These are phyloP conservation scores for Kluyveromyces nonfermentans DNA, from an alignment of 805 yeast species.

Conservation along the genomic window DNA sequence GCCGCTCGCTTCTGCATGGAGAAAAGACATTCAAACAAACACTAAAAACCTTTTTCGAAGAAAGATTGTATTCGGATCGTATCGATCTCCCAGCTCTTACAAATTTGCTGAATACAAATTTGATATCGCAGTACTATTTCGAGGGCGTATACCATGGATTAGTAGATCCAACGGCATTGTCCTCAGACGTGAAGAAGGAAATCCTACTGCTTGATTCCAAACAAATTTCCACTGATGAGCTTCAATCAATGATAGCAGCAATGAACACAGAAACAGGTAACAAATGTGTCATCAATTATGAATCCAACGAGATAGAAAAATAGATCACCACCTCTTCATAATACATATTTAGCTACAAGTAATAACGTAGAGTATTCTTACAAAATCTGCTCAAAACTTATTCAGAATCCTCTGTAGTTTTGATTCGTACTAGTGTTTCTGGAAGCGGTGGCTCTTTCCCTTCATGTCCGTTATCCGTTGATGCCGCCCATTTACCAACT, in stretches of 20 bases:
- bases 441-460: slow-evolving; percentile 42
- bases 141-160: slow-evolving; percentile 10
- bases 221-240: slow-evolving; percentile 18
- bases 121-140: slow-evolving; percentile 12
- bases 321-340: slow-evolving; percentile 9
- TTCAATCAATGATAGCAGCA: slow-evolving; percentile 30
- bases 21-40: slow-evolving; percentile 42
- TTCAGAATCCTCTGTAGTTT: slow-evolving; percentile 34
- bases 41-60: slow-evolving; percentile 28
- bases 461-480: slow-evolving; percentile 38
- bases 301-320: slow-evolving; percentile 27
- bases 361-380: neutral
- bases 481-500: slow-evolving; percentile 20
- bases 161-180: slow-evolving; percentile 8
- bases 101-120: slow-evolving; percentile 9
- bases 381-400: neutral
- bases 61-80: slow-evolving; percentile 22
- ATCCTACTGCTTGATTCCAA: slow-evolving; percentile 12
- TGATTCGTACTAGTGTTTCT: slow-evolving; percentile 54
- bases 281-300: slow-evolving; percentile 31
- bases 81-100: slow-evolving; percentile 25
- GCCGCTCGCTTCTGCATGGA: slow-evolving; percentile 45
- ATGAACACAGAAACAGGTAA: slow-evolving; percentile 31
- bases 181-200: slow-evolving; percentile 24
- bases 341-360: slow-evolving; percentile 19